A percentile compares a stretch with the other conserved stretches of the same genome.
These are phyloP conservation scores for Phytophthora parvispora DNA, from an alignment of 352 stramenopile species.

Conservation along the genomic window DNA sequence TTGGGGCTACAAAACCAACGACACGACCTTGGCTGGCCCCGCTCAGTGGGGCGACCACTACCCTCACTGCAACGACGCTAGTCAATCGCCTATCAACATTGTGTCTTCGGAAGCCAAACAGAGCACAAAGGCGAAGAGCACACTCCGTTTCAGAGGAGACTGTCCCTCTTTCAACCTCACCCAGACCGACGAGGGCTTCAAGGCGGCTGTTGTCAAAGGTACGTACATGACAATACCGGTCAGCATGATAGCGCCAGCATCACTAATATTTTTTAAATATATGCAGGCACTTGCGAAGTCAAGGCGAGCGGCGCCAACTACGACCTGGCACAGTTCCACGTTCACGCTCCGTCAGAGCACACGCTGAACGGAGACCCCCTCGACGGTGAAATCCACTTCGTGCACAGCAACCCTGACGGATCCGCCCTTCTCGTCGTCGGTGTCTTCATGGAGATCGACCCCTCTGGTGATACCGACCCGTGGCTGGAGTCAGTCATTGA, in stretches of 20 bases:
- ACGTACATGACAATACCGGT: background rate
- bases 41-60: conserved; percentile 16
- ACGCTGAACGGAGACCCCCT: conserved; percentile 45
- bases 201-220: conserved; percentile 20
- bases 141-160: conserved; percentile 25
- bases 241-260: background rate
- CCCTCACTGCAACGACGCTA: conserved; percentile 10
- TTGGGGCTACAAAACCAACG: conserved; percentile 22
- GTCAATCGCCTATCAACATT: conserved; percentile 44
- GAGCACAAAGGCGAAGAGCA: conserved; percentile 3
- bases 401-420: conserved; percentile 43
- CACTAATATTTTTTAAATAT: background rate
- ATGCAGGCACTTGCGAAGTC: conserved; percentile 20
- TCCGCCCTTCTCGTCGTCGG: conserved; percentile 47
- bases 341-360: conserved; percentile 60
- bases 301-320: conserved; percentile 16
- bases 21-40: conserved; percentile 1
- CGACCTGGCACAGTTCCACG: conserved; percentile 48
- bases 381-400: conserved; percentile 60
- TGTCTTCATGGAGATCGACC: conserved; percentile 34
- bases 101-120: conserved; percentile 5
- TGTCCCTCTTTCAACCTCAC: conserved; percentile 34
- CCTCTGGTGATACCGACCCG: conserved; percentile 26
- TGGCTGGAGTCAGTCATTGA: conserved; percentile 47
- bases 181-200: conserved; percentile 23